Evolutionary conservation across 257 asterid genomes (phyloP).

Genomic region (Fraxinus quadrangulata): DNA sequence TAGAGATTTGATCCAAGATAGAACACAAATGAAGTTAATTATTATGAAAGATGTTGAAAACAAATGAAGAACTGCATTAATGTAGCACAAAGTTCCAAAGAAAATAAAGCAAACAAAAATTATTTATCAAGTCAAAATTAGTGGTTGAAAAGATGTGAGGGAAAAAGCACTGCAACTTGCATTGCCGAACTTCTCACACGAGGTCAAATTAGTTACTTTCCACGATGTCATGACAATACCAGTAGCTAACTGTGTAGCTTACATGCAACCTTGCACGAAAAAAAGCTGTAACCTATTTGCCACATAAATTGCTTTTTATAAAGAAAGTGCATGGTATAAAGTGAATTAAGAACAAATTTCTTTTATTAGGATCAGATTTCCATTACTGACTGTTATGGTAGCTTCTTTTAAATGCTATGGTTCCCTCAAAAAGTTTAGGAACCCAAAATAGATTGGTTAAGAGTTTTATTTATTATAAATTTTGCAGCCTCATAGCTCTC

Average conservation of each 20-base stretch:
- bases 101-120: not conserved
- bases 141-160: not conserved
- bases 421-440: not conserved
- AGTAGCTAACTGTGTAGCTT: not conserved
- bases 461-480: conserved; percentile 6
- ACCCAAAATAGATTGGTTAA: not conserved
- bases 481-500: not conserved
- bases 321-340: not conserved
- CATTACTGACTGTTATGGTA: not conserved
- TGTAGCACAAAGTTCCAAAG: not conserved
- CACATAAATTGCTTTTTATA: conserved; percentile 7
- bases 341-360: not conserved
- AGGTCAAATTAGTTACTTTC: conserved; percentile 15
- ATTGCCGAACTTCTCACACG: conserved; percentile 9
- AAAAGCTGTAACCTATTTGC: conserved; percentile 8
- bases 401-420: conserved; percentile 8
- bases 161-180: conserved; percentile 18
- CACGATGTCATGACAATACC: conserved; percentile 13
- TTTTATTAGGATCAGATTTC: conserved; percentile 14
- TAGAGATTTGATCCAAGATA: conserved; percentile 19
- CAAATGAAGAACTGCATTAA: conserved; percentile 14
- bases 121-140: not conserved
- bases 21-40: conserved; percentile 5
- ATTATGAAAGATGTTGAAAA: conserved; percentile 15
- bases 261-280: too few relatives aligned